A percentile compares a stretch with the other conserved stretches of the same genome.
phyloP scores from a whole-genome alignment of 305 asterid species.

The Solanum chacoense region DNA sequence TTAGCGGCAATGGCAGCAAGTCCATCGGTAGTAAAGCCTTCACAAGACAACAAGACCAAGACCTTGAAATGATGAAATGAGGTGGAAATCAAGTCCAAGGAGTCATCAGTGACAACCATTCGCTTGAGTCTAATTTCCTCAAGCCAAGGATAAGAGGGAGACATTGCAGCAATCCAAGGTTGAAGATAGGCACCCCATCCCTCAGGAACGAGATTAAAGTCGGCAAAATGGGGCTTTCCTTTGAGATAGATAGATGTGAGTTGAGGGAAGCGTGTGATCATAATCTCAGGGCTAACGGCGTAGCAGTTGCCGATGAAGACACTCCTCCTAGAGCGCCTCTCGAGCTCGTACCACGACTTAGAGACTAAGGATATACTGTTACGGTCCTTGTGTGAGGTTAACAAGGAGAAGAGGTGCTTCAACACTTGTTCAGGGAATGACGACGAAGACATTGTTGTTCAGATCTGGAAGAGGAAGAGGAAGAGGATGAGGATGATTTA shows the following conservation, averaged over 20 bases:
- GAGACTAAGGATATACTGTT: constrained; percentile 86
- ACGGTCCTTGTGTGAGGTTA: constrained; percentile 60
- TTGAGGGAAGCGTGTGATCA: constrained; percentile 90
- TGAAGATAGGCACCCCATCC: constrained; percentile 81
- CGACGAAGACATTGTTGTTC: constrained; percentile 34
- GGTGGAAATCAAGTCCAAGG: constrained; percentile 71
- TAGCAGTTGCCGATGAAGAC: constrained; percentile 89
- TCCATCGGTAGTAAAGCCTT: constrained; percentile 87
- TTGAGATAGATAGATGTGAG: constrained; percentile 72
- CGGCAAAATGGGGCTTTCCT: constrained; percentile 99
- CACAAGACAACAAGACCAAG: constrained; percentile 70
- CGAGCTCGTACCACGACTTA: constrained; percentile 96
- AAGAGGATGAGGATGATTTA: constrained; percentile 19
- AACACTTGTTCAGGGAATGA: constrained; percentile 88
- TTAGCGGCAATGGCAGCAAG: constrained; percentile 90
- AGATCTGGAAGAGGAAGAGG: constrained; percentile 16
- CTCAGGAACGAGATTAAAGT: constrained; percentile 91
- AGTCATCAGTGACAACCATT: constrained; percentile 89
- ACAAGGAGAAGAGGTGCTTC: constrained; percentile 79
- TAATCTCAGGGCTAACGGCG: constrained; percentile 60
- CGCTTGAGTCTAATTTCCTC: constrained; percentile 94
- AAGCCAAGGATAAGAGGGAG: constrained; percentile 63
- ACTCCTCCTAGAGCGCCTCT: constrained; percentile 81
- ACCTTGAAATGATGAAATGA: constrained; percentile 71
- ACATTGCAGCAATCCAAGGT: constrained; percentile 84